Percentiles rank a stretch among this genome's conserved stretches.
Conservation (phyloP, 371 early-diverging fungal species). For the Mucor racemosus region DNA sequence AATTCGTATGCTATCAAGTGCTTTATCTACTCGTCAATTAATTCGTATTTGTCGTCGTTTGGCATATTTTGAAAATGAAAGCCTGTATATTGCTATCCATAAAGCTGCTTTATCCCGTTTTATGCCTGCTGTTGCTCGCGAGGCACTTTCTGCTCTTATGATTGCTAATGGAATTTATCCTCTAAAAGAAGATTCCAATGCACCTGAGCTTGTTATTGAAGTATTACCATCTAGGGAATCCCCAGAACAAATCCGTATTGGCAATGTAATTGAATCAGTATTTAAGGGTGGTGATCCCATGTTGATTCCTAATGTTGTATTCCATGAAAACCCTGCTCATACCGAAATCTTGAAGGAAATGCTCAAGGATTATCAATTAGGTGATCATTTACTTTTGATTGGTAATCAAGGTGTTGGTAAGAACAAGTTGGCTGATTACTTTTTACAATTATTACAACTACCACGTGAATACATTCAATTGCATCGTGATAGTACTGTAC, state of each 20-base stretch:
- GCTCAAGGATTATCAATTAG: constrained; percentile 73
- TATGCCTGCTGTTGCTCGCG: constrained; percentile 72
- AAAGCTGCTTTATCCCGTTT: constrained; percentile 79
- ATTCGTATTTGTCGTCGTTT: constrained; percentile 79
- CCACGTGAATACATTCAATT: constrained; percentile 88
- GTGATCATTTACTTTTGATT: constrained; percentile 76
- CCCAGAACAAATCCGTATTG: constrained; percentile 61
- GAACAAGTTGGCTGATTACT: constrained; percentile 81
- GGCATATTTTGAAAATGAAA: constrained; percentile 71
- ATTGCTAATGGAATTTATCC: constrained; percentile 63
- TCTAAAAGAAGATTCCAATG: constrained; percentile 34
- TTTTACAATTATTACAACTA: constrained; percentile 71
- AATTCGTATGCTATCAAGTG: constrained; percentile 62
- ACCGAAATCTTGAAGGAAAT: constrained; percentile 71
- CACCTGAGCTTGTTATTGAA: constrained; percentile 55
- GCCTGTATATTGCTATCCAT: constrained; percentile 70
- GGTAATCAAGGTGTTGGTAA: constrained; percentile 91
- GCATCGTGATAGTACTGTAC: constrained; percentile 86
- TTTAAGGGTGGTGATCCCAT: constrained; percentile 66
- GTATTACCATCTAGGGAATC: constrained; percentile 56
- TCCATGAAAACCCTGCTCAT: constrained; percentile 81
- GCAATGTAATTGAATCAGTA: constrained; percentile 60
- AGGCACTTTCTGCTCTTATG: constrained; percentile 71
- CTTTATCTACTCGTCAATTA: constrained; percentile 77
- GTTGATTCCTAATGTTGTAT: constrained; percentile 73